Conservation (phyloP, 495 filamentous ascomycete genomes). For the Penicillium macrosclerotiorum region DNA sequence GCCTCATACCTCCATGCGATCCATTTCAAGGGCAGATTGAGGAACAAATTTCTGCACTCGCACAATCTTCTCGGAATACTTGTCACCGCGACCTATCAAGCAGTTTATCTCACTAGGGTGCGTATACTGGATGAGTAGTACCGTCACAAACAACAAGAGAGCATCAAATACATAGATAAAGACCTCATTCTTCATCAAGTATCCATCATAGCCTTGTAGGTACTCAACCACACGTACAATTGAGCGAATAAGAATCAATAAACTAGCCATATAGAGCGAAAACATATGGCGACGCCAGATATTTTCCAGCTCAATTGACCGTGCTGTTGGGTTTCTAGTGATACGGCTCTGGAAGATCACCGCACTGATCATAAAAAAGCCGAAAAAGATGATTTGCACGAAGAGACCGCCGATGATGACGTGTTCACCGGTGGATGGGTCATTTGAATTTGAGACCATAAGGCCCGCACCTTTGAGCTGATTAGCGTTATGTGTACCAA, state of each 20-base stretch:
- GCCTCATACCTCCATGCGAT: not conserved
- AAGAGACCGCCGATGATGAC: constrained; percentile 50
- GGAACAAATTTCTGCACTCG: constrained; percentile 13
- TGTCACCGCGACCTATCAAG: constrained; percentile 16
- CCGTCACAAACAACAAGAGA: constrained; percentile 53
- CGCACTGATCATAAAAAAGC: constrained; percentile 48
- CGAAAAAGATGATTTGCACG: constrained; percentile 54
- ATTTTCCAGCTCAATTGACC: constrained; percentile 14
- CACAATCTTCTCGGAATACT: constrained; percentile 16
- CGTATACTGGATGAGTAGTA: constrained; percentile 44
- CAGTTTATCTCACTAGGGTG: constrained; percentile 34
- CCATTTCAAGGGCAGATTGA: constrained; percentile 11
- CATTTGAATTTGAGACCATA: constrained; percentile 19
- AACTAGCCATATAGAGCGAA: constrained; percentile 51
- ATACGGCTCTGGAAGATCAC: constrained; percentile 42
- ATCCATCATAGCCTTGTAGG: constrained; percentile 51
- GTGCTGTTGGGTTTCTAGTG: constrained; percentile 16
- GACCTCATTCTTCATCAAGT: constrained; percentile 52
- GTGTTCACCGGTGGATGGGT: constrained; percentile 21
- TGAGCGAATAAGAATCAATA: constrained; percentile 59
- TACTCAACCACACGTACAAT: constrained; percentile 66
- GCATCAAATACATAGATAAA: constrained; percentile 65
- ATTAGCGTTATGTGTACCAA: not conserved
- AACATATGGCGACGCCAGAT: constrained; percentile 53
- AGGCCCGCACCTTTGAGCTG: constrained; percentile 30